phyloP scores from a whole-genome alignment of 2,329 filamentous ascomycete species.

The Zalaria obscura region DNA sequence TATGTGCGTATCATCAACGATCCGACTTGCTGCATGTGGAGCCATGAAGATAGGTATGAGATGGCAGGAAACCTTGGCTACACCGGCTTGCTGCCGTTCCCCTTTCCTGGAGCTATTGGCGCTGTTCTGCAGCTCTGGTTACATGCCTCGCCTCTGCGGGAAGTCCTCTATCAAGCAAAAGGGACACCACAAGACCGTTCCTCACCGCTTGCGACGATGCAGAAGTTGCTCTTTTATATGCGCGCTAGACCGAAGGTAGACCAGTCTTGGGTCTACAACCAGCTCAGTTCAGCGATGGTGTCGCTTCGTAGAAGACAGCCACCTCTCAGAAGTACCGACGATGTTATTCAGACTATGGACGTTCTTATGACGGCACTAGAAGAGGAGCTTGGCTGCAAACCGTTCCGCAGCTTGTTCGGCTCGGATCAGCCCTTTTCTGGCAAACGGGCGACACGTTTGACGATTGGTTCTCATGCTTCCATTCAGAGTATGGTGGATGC shows the following conservation, averaged over 20 bases:
- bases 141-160: constrained; percentile 44
- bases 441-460: not conserved
- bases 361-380: constrained; percentile 19
- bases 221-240: too few species aligned
- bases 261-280: too few species aligned
- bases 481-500: constrained; percentile 27
- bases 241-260: too few species aligned
- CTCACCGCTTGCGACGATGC: too few species aligned
- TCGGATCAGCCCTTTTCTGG: too few species aligned
- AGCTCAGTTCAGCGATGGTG: too few species aligned
- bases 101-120: not conserved
- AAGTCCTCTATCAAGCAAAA: constrained; percentile 32
- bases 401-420: not conserved
- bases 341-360: constrained; percentile 43
- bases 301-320: too few species aligned
- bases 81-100: constrained; percentile 40
- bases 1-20: constrained; percentile 49
- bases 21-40: constrained; percentile 46
- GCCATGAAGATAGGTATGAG: not conserved
- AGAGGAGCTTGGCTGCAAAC: not conserved
- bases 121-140: constrained; percentile 45
- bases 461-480: constrained; percentile 12
- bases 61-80: constrained; percentile 39
- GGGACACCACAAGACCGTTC: too few species aligned
- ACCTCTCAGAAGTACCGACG: constrained; percentile 8